These are phyloP conservation scores for Pelargonium nanum DNA, from an alignment of 345 rosid genomes.

Conservation along the genomic window DNA sequence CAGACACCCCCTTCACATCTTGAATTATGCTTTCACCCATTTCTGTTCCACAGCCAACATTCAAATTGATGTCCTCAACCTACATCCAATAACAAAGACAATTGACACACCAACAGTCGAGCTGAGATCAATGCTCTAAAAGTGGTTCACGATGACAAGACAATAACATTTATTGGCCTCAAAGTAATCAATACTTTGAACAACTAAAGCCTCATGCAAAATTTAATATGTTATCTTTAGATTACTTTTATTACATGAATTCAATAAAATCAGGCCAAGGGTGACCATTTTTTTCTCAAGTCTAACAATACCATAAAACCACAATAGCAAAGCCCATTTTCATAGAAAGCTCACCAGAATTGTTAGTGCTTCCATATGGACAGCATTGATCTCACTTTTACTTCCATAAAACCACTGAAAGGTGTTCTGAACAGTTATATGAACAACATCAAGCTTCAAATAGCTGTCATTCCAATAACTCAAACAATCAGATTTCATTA, in stretches of 20 bases:
- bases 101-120: neutral
- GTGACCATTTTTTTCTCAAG: neutral
- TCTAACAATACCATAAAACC: neutral
- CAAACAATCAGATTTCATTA: neutral
- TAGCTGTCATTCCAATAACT: slow-evolving; percentile 24
- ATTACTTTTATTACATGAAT: neutral
- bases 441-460: slow-evolving; percentile 92
- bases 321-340: neutral
- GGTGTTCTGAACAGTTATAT: slow-evolving; percentile 75
- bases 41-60: slow-evolving; percentile 70
- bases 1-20: slow-evolving; percentile 85
- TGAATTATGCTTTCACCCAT: slow-evolving; percentile 86
- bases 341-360: slow-evolving; percentile 48
- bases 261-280: neutral
- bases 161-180: too few species aligned
- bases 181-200: too few species aligned
- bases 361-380: slow-evolving; percentile 72
- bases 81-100: slow-evolving; percentile 13
- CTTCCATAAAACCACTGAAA: slow-evolving; percentile 77
- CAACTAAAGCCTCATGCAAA: neutral
- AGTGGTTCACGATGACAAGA: neutral
- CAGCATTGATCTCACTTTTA: slow-evolving; percentile 67
- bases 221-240: neutral
- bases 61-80: slow-evolving; percentile 91
- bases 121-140: neutral